These are phyloP conservation scores for Amanita muscaria DNA, from an alignment of 768 basidiomycete genomes.

Conservation along the genomic window DNA sequence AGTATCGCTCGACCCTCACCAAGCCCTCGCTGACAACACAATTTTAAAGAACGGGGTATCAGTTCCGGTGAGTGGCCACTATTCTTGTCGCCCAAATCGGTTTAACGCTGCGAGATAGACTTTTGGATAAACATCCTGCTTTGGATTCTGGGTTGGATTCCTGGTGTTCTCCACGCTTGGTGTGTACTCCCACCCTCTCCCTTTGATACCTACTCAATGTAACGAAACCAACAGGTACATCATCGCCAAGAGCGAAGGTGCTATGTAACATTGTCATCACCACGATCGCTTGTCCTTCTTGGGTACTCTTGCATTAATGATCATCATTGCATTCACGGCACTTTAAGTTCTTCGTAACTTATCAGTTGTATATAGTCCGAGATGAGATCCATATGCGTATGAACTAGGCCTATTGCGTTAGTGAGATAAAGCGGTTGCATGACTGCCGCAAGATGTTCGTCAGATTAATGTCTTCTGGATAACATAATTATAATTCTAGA, in stretches of 20 bases:
- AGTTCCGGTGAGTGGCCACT: background rate
- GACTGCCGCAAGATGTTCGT: no score
- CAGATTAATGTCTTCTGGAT: no score
- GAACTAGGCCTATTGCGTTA: no score
- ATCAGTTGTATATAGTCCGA: no score
- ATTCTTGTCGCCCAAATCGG: background rate
- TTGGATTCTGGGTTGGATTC: constrained; percentile 32
- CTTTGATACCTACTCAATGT: background rate
- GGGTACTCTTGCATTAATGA: no score
- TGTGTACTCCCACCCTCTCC: constrained; percentile 11
- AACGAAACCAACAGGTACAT: background rate
- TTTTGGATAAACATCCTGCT: constrained; percentile 10
- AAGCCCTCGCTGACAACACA: background rate
- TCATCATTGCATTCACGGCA: no score
- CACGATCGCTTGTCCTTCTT: background rate
- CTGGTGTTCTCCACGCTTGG: constrained; percentile 39
- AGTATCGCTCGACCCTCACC: background rate
- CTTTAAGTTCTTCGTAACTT: no score
- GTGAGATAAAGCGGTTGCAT: no score
- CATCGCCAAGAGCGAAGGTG: background rate
- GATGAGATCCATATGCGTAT: no score
- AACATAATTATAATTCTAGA: no score
- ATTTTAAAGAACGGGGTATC: constrained; percentile 1
- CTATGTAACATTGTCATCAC: background rate
- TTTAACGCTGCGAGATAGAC: background rate